Base-by-base conservation (phyloP, 305 asterid genomes). In the Solanum hybrid region DNA sequence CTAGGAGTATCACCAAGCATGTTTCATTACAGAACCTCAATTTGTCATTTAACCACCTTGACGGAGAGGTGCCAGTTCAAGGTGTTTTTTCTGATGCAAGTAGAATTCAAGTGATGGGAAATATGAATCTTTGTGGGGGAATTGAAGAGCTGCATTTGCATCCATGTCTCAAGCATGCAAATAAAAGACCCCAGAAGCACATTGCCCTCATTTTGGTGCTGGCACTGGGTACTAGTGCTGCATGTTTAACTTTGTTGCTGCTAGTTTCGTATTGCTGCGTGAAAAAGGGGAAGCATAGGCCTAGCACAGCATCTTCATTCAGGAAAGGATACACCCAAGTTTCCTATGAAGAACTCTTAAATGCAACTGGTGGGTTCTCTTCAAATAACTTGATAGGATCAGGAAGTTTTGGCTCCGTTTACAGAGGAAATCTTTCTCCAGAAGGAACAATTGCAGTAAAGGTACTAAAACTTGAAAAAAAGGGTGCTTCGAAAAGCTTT, bases 61-160 rank as follows among this genome's bases (percentile, higher is more conserved):
- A 91, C 7, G 95, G 95, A 10, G 92, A 92, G 90, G 92, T 93
- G 20, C 94, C 94, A 4, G 87, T 80, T 39, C 86, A 65, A 87
- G 94, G 95, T 17, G 90, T 92, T 8, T 92, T 92, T 37, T 6
- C 15, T 38, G 33, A 92, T 38, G 70, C 5, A 22, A 92, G 83
- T 22, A 88, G 90, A 12, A 2, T 93, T 51, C 89, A 89, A 39
- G 87, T 93, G 1, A 77, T 45, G 8, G 93, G 95, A 34, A 94
- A 93, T 80, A 17, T 32, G 36, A 87, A 89, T 10, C 82, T 93
- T 2, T 92, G 94, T 87, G 93, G 93, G 22, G 94, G 93, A 27
- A 89, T 82, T 68, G 8, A 27, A 79, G 91, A 89, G 87, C 37
- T 93, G 32, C 33, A 41, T n/a, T 84, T 93, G 65, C 89, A 91